phyloP scores from a whole-genome alignment of 257 asterid genomes.

The Scutellaria galericulata region DNA sequence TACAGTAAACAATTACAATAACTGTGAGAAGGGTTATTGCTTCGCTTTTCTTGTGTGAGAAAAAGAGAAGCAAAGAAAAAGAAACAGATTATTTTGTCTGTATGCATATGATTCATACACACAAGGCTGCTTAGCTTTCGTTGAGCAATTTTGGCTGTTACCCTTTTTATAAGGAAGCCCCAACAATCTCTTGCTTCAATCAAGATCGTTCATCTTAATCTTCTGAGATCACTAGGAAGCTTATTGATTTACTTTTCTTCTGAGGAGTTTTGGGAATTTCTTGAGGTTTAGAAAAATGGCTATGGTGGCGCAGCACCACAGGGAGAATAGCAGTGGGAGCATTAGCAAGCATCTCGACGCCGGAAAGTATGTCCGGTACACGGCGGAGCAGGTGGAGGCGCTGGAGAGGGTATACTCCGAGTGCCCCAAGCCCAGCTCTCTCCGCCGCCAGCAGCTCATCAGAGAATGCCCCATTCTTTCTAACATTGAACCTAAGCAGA shows the following conservation, averaged over 20 bases:
- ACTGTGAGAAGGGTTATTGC: constrained; percentile 21
- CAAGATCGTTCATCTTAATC: constrained; percentile 48
- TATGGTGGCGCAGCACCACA: constrained; percentile 82
- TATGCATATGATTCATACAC: constrained; percentile 45
- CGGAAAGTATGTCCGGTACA: constrained; percentile 91
- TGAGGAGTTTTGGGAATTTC: not conserved
- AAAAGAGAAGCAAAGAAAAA: constrained; percentile 1
- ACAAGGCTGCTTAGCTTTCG: constrained; percentile 54
- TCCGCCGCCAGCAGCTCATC: constrained; percentile 89
- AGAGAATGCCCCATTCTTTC: constrained; percentile 90
- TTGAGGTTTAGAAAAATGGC: constrained; percentile 59
- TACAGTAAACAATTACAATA: constrained; percentile 21
- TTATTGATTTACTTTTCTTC: constrained; percentile 10
- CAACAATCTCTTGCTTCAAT: constrained; percentile 44
- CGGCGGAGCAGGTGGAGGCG: constrained; percentile 98
- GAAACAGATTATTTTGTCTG: constrained; percentile 48
- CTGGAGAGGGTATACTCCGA: constrained; percentile 92
- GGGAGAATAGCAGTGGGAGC: constrained; percentile 88
- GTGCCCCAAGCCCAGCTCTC: constrained; percentile 95
- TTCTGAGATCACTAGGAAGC: constrained; percentile 42
- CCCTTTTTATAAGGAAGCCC: constrained; percentile 42
- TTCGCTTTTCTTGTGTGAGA: constrained; percentile 26
- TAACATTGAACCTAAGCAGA: constrained; percentile 92
- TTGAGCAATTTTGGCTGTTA: constrained; percentile 73
- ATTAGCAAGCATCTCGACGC: constrained; percentile 73